Percentiles rank a stretch among this genome's conserved stretches.
These are phyloP conservation scores for Tilletia horrida DNA, from an alignment of 1,284 basidiomycete genomes.

Conservation along the genomic window DNA sequence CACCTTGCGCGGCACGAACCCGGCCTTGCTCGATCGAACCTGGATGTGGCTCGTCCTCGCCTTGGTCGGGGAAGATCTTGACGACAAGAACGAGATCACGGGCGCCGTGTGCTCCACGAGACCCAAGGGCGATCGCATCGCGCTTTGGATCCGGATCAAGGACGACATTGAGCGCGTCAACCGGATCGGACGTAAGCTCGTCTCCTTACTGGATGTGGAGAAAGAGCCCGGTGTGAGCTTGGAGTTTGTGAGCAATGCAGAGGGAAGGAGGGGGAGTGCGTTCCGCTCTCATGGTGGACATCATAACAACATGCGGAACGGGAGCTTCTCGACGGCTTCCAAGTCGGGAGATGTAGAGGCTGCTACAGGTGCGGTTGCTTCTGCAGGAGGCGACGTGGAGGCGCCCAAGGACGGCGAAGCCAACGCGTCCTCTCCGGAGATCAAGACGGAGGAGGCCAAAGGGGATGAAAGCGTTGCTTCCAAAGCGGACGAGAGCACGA, in stretches of 20 bases:
- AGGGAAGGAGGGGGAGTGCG: conserved; percentile 16
- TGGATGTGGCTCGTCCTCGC: conserved; percentile 90
- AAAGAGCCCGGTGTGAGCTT: conserved; percentile 74
- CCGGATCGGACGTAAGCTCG: conserved; percentile 72
- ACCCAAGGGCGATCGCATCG: conserved; percentile 81
- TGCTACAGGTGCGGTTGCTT: background rate
- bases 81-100: conserved; percentile 80
- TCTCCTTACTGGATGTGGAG: conserved; percentile 74
- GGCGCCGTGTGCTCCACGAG: conserved; percentile 75
- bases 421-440: too few species aligned
- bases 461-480: too few species aligned
- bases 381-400: background rate
- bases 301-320: background rate
- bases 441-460: too few species aligned
- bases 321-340: too few species aligned
- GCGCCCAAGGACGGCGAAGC: background rate
- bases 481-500: conserved; percentile 9
- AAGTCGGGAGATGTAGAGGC: too few species aligned
- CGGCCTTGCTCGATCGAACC: conserved; percentile 73
- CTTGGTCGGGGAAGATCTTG: conserved; percentile 82
- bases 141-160: conserved; percentile 79
- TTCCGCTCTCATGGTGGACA: conserved; percentile 13
- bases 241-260: conserved; percentile 63
- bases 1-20: conserved; percentile 75
- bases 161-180: conserved; percentile 80